phyloP scores from a whole-genome alignment of 164 flowering plant genomes.

The Chimonanthus salicifolius region DNA sequence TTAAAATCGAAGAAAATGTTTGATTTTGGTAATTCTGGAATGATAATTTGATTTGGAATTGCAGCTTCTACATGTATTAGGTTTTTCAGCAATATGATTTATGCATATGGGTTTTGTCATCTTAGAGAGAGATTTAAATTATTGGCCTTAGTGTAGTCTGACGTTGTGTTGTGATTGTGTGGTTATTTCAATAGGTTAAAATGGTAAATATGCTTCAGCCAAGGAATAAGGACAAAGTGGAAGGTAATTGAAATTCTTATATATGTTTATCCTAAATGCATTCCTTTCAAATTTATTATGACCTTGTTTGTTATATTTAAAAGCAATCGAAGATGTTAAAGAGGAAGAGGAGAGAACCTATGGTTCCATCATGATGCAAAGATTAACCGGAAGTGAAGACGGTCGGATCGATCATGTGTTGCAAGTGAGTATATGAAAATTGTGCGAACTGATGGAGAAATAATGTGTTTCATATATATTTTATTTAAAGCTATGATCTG shows the following conservation, averaged over 20 bases:
- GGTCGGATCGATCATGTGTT: constrained; percentile 87
- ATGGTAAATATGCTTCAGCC: constrained; percentile 73
- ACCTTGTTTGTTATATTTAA: constrained; percentile 22
- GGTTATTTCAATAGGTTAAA: constrained; percentile 43
- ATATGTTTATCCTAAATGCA: not conserved
- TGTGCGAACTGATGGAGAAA: not conserved
- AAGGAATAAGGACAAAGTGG: constrained; percentile 28
- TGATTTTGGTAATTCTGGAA: too few species aligned
- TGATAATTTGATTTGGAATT: too few species aligned
- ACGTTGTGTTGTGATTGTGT: not conserved
- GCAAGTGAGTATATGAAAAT: constrained; percentile 44
- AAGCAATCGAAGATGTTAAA: constrained; percentile 33
- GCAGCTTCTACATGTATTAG: too few species aligned
- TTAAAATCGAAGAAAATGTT: too few species aligned
- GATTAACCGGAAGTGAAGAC: constrained; percentile 62
- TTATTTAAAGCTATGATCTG: not conserved
- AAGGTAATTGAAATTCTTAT: constrained; percentile 41
- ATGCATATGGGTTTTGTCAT: too few species aligned
- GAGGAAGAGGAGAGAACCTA: constrained; percentile 57
- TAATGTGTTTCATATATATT: not conserved
- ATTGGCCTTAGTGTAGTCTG: too few species aligned
- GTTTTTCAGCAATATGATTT: too few species aligned
- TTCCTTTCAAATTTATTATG: not conserved
- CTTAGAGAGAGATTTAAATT: too few species aligned
- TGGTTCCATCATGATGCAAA: constrained; percentile 87